Base-by-base conservation (phyloP, 306 rosid genomes). In the Dryas drummondii region DNA sequence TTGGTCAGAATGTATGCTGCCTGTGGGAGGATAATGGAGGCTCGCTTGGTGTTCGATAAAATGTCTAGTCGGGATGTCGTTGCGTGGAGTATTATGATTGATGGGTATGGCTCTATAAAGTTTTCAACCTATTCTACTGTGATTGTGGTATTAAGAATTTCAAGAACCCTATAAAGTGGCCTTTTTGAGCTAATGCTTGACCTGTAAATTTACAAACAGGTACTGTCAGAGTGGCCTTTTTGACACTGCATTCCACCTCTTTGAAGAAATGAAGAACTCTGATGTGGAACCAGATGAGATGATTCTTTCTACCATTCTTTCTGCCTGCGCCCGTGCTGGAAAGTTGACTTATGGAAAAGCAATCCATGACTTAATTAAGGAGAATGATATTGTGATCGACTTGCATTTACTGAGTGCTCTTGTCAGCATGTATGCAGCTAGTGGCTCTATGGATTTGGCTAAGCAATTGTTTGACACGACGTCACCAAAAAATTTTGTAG, bases 1-100 rank as follows among this genome's bases (percentile, higher is more conserved):
- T 81, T 93, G 85, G 76, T 91, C 47, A 22, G 86, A 9, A 84
- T 93, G 97, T 93, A 93, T 26, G 78, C 87, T 0, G 83, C 87
- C 1, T 85, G 93, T 70, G 89, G 88, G 57, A 84, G 81, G 75
- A 85, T 93, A 3, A 15, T 71, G 76, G 88, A 91, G 32, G 98
- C 97, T 26, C 88, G 92, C 3, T 77, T 84, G 81, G 15, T 91
- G 92, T 93, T 93, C 54, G 97, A 91, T 63, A 85, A 89, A 84
- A 91, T 91, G 98, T 80, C 92, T 79, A 81, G 80, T 0, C 83
- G 86, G 64, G 97, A 93, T 82, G 85, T 82, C 6, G 92, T 91
- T 72, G 70, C 96, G 4, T 93, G 98, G 98, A 87, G 84, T 78
- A 88, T 86, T 57, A 93, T 93, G 90, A 81, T 91, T 82, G 86